A percentile compares a stretch with the other conserved stretches of the same genome.
phyloP scores from a whole-genome alignment of 2,329 filamentous ascomycete species.

The Aspergillus unguis region DNA sequence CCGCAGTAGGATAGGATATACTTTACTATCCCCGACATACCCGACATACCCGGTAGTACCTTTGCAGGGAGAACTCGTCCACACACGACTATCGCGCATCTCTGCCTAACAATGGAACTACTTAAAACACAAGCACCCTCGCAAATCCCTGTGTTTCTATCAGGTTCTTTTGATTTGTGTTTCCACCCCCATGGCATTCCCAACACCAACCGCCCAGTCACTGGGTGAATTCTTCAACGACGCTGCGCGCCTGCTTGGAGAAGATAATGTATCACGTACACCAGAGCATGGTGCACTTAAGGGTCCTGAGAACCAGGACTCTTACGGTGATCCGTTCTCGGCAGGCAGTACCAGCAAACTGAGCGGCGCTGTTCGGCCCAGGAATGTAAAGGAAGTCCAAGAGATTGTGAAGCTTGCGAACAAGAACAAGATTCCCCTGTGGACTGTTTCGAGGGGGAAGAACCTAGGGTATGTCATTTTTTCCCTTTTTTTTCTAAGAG shows the following conservation, averaged over 20 bases:
- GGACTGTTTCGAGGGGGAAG: slow-evolving; percentile 7
- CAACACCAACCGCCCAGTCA: background rate
- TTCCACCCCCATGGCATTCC: background rate
- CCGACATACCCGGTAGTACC: no score
- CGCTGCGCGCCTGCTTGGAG: background rate
- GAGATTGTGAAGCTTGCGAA: slow-evolving; percentile 5
- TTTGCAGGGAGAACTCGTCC: no score
- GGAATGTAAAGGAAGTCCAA: slow-evolving; percentile 1
- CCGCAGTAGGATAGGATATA: no score
- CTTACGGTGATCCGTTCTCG: slow-evolving; percentile 7
- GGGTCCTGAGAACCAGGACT: background rate
- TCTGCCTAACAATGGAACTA: no score
- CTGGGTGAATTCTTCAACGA: background rate
- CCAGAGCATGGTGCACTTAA: slow-evolving; percentile 1
- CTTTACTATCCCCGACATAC: no score
- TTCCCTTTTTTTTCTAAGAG: background rate
- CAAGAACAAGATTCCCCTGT: slow-evolving; percentile 3
- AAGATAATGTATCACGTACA: slow-evolving; percentile 3
- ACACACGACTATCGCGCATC: no score
- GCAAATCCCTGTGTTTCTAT: no score
- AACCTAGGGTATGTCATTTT: slow-evolving; percentile 3
- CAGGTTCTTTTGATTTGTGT: background rate
- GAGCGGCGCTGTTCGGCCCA: slow-evolving; percentile 4
- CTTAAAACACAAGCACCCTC: no score
- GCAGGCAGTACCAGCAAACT: background rate